These are phyloP conservation scores for Cystobasidiaceae sp. DNA, from an alignment of 1,284 basidiomycete species.

Conservation along the genomic window DNA sequence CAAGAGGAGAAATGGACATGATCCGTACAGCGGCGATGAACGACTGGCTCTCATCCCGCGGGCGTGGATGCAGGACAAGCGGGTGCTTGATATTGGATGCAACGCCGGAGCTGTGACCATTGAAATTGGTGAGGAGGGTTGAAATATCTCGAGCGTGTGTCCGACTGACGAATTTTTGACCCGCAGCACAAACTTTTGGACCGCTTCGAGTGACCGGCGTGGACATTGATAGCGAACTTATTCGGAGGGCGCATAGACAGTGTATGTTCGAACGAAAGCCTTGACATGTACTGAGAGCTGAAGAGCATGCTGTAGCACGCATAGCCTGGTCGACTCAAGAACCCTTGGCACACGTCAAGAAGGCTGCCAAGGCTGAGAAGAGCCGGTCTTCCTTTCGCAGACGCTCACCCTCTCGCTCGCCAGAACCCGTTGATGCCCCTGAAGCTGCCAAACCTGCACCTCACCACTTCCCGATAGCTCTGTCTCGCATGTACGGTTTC, in stretches of 20 bases:
- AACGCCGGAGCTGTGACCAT: constrained; percentile 76
- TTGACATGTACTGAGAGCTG: neutral
- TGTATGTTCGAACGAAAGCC: constrained; percentile 28
- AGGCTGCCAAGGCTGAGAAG: constrained; percentile 48
- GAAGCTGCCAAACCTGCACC: constrained; percentile 8
- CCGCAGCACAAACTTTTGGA: constrained; percentile 58
- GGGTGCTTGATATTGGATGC: constrained; percentile 72
- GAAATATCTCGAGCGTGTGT: neutral
- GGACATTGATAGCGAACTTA: constrained; percentile 68
- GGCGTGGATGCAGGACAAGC: constrained; percentile 54
- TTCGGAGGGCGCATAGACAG: constrained; percentile 62
- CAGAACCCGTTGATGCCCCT: constrained; percentile 14
- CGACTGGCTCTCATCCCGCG: constrained; percentile 58
- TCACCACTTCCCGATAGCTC: constrained; percentile 64
- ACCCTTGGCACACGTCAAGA: constrained; percentile 45
- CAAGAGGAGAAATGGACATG: constrained; percentile 56
- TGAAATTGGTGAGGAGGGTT: constrained; percentile 59
- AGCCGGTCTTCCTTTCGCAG: neutral
- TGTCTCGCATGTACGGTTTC: constrained; percentile 65
- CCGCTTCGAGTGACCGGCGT: constrained; percentile 66
- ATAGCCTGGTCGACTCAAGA: constrained; percentile 38
- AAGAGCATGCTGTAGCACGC: constrained; percentile 31
- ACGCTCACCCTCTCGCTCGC: neutral
- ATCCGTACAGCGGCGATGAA: constrained; percentile 27
- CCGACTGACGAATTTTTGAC: neutral